phyloP scores from a whole-genome alignment of 257 asterid genomes.

The Vinca minor region DNA sequence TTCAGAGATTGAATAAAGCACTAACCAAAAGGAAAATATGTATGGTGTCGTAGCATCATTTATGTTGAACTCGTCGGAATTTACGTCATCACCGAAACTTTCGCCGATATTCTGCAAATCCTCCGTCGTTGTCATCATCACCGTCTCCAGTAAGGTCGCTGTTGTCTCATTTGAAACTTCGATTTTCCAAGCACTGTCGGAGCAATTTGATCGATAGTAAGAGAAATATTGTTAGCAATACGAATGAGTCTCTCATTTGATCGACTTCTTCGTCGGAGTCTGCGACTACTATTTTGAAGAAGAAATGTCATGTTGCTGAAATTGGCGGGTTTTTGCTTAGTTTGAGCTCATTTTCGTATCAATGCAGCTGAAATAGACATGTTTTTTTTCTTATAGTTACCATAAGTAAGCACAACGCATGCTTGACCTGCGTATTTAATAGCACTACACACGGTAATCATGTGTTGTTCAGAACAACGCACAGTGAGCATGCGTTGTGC shows the following conservation, averaged over 20 bases:
- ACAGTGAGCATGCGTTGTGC: too few species aligned
- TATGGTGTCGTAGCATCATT: conserved; percentile 36
- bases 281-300: conserved; percentile 53
- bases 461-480: too few species aligned
- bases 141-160: conserved; percentile 19
- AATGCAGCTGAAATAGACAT: too few species aligned
- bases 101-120: conserved; percentile 47
- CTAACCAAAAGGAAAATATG: conserved; percentile 19
- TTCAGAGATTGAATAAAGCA: not conserved
- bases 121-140: conserved; percentile 27
- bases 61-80: conserved; percentile 41
- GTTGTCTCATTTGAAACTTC: conserved; percentile 22
- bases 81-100: conserved; percentile 45
- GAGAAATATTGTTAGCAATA: conserved; percentile 1
- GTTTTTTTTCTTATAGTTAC: too few species aligned
- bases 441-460: too few species aligned
- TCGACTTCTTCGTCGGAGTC: conserved; percentile 20
- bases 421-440: too few species aligned
- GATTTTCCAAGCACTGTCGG: conserved; percentile 12
- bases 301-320: too few species aligned
- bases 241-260: conserved; percentile 20
- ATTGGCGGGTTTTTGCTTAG: too few species aligned
- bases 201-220: conserved; percentile 12
- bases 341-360: too few species aligned
- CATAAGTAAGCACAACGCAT: too few species aligned